Conservation (phyloP, 2,329 filamentous ascomycete genomes). For the Colletotrichum eleusines region DNA sequence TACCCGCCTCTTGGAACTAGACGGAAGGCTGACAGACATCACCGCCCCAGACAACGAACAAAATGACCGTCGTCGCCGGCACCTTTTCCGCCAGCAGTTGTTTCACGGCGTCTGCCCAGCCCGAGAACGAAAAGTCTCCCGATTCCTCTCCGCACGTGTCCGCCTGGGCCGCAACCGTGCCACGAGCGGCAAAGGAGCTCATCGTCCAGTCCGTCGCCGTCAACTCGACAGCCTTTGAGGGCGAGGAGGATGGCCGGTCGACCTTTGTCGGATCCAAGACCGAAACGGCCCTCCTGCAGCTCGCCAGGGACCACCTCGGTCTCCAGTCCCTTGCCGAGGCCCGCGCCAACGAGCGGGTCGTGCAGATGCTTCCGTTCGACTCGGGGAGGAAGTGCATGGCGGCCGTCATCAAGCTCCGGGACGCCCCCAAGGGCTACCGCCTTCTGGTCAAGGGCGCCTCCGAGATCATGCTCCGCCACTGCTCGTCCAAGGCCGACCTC, state of each 20-base stretch:
- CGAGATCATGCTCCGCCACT: constrained; percentile 61
- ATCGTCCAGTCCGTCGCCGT: constrained; percentile 73
- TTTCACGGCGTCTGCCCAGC: constrained; percentile 58
- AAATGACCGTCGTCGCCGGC: constrained; percentile 47
- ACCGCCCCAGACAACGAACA: constrained; percentile 46
- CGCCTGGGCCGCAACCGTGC: constrained; percentile 7
- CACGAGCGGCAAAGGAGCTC: constrained; percentile 46
- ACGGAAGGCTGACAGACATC: background rate
- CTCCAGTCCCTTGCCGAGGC: constrained; percentile 72
- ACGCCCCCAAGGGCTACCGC: constrained; percentile 66
- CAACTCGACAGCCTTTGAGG: constrained; percentile 78
- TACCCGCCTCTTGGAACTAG: background rate
- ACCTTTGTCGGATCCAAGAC: constrained; percentile 82
- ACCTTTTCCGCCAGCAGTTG: constrained; percentile 57
- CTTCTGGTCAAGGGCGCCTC: constrained; percentile 67
- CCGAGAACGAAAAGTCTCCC: constrained; percentile 69
- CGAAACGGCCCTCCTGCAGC: constrained; percentile 78
- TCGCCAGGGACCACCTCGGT: constrained; percentile 74
- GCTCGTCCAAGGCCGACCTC: constrained; percentile 48
- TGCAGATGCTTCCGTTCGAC: constrained; percentile 56
- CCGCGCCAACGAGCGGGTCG: constrained; percentile 68
- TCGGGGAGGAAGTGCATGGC: constrained; percentile 74
- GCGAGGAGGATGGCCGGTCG: constrained; percentile 67
- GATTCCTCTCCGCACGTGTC: constrained; percentile 7
- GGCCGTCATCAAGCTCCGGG: constrained; percentile 65